Percentiles rank a stretch among this genome's conserved stretches.
Evolutionary conservation across 495 filamentous ascomycete genomes (phyloP).

Genomic region (Lophiotrema nucula): DNA sequence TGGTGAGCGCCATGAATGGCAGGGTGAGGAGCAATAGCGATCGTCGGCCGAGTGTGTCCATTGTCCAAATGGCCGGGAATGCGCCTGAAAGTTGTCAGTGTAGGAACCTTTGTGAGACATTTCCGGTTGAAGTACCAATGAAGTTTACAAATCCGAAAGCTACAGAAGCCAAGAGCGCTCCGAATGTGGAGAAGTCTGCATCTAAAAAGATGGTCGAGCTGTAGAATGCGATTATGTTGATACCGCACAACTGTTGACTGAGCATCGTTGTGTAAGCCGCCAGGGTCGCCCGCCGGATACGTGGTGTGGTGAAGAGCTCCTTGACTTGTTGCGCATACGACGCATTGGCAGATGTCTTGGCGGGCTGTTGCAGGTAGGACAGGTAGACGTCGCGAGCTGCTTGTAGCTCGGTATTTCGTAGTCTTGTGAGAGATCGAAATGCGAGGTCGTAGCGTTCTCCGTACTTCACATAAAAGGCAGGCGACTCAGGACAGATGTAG

Average conservation of each 20-base stretch:
- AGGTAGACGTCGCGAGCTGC: neutral
- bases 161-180: constrained; percentile 65
- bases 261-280: neutral
- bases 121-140: too few species aligned
- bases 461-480: neutral
- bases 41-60: neutral
- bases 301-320: neutral
- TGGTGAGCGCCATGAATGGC: neutral
- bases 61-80: neutral
- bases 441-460: neutral
- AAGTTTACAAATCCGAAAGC: constrained; percentile 66
- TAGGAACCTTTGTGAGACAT: too few species aligned
- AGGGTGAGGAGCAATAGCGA: neutral
- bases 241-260: constrained; percentile 13
- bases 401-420: neutral
- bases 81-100: too few species aligned
- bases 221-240: constrained; percentile 63
- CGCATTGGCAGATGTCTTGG: neutral
- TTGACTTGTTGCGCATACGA: neutral
- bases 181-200: constrained; percentile 50
- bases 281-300: neutral
- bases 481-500: neutral
- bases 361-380: neutral
- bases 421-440: neutral
- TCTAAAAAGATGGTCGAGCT: constrained; percentile 54